Base-by-base conservation (phyloP, 345 rosid genomes). In the Microcos paniculata region DNA sequence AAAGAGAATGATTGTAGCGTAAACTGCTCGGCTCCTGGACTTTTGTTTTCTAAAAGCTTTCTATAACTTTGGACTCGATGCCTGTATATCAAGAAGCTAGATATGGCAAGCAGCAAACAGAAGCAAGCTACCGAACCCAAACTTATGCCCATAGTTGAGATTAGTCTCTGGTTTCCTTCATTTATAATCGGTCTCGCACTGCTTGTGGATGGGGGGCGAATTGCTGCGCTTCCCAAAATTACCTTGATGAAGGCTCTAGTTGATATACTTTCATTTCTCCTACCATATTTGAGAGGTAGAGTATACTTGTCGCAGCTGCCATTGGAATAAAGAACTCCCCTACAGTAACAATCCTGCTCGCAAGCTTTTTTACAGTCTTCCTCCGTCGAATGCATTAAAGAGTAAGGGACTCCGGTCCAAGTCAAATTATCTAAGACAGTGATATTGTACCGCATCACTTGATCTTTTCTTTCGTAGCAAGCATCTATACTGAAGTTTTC, bases 321-420 rank as follows among this genome's bases (percentile, higher is more conserved):
- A 48, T 19, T 35, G 51, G 67, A 1, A 82, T 80, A 40, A 58
- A 69, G 58, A 14, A 30, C 82, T 49, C 52, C 85, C 0, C 45
- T 75, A 62, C 85, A 82, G 26, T 5, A 31, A 38, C 80, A 82
- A 49, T 82, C 85, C 38, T 49, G 49, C 45, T 74, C 23, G 76
- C 85, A 82, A 45, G 65, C 58, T 58, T 33, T 63, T 33, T 64
- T 71, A 45, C 85, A 82, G 2, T 67, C 70, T 23, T 19, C 66
- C 75, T 79, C 67, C 58, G 16, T n/a, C 70, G 64, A 13, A 18
- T 62, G 21, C 59, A 30, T 8, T 35, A 14, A n/a, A 24, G 33
- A 76, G 59, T 82, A 62, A 42, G 67, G 66, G 18, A 38, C n/a
- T 13, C 0, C 12, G 4, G 76, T 57, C 73, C 76, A 82, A 28